Evolutionary conservation across 352 stramenopile genomes (phyloP).

Genomic region (Globisporangium abappressorium): DNA sequence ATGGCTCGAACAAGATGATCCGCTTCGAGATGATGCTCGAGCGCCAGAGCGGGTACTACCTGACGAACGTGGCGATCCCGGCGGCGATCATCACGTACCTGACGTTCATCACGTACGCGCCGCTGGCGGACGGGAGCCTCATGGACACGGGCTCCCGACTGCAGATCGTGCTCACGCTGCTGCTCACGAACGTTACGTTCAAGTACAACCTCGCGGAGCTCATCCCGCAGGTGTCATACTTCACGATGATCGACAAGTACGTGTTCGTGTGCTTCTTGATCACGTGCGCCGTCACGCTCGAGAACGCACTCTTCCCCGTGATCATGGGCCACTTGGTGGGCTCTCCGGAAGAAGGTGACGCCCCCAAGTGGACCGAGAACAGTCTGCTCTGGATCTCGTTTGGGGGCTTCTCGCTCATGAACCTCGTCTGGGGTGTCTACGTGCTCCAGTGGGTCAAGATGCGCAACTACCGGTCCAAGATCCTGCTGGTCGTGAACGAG

Average conservation of each 20-base stretch:
- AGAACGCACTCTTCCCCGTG: conserved; percentile 47
- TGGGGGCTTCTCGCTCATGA: conserved; percentile 26
- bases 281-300: conserved; percentile 46
- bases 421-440: conserved; percentile 23
- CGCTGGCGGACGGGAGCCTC: neutral
- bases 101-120: conserved; percentile 14
- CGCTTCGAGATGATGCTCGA: conserved; percentile 60
- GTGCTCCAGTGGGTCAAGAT: conserved; percentile 22
- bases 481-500: conserved; percentile 21
- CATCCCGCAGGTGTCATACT: conserved; percentile 63
- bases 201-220: conserved; percentile 49
- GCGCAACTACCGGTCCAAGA: conserved; percentile 14
- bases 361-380: conserved; percentile 7
- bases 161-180: conserved; percentile 55
- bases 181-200: conserved; percentile 64
- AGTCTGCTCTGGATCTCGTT: conserved; percentile 20
- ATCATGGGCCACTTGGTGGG: neutral
- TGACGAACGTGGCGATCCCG: conserved; percentile 42
- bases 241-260: conserved; percentile 26
- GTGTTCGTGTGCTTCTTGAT: conserved; percentile 67
- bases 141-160: conserved; percentile 42
- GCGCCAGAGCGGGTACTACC: conserved; percentile 44
- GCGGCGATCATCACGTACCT: conserved; percentile 19
- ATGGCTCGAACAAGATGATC: conserved; percentile 37
- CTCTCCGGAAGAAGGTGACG: neutral